Conservation (phyloP, 2,329 filamentous ascomycete genomes). For the Fusarium continuum region DNA sequence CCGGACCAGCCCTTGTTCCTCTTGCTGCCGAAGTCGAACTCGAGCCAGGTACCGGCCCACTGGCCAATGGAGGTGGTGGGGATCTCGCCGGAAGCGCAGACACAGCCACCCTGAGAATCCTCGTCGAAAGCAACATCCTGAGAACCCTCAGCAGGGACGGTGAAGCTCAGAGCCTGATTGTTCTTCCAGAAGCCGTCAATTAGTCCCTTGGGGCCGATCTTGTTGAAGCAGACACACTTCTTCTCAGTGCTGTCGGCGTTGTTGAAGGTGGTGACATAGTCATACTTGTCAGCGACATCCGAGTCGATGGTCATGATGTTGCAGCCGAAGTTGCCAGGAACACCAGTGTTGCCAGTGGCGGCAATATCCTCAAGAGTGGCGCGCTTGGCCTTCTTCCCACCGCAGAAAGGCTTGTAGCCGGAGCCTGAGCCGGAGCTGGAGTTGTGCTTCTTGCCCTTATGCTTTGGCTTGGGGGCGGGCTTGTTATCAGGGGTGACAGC, state of each 20-base stretch:
- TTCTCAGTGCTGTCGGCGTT: conserved; percentile 49
- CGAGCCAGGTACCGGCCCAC: conserved; percentile 58
- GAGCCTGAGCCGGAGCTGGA: conserved; percentile 23
- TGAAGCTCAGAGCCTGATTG: conserved; percentile 54
- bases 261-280: conserved; percentile 55
- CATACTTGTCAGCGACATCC: conserved; percentile 51
- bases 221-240: conserved; percentile 60
- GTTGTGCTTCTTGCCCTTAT: conserved; percentile 20
- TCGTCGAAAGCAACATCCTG: conserved; percentile 56
- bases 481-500: not conserved
- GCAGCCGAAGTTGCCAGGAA: conserved; percentile 56
- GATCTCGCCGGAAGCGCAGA: conserved; percentile 51
- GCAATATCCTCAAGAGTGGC: conserved; percentile 57
- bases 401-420: conserved; percentile 49
- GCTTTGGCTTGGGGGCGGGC: not conserved
- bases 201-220: conserved; percentile 57
- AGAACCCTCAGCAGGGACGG: conserved; percentile 49
- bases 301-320: conserved; percentile 59
- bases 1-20: conserved; percentile 61
- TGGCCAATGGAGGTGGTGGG: conserved; percentile 52
- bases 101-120: conserved; percentile 60
- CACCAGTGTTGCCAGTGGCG: conserved; percentile 59
- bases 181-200: conserved; percentile 61
- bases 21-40: conserved; percentile 58
- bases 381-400: conserved; percentile 54